Evolutionary conservation across 2,329 filamentous ascomycete species (phyloP).

Genomic region (Hyphodiscus sp.): DNA sequence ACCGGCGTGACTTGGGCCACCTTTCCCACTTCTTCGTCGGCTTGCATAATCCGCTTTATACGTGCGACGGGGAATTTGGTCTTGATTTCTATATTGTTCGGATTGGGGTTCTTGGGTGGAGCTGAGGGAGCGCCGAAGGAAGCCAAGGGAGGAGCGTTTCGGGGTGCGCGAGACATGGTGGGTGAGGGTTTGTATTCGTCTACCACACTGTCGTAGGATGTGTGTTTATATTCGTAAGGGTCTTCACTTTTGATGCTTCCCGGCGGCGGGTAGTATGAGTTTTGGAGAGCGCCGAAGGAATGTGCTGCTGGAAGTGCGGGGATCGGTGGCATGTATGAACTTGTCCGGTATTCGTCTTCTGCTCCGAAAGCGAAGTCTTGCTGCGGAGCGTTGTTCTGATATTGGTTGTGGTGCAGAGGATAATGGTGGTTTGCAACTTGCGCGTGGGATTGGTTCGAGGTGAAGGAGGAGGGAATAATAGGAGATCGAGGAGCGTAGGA

Average conservation of each 20-base stretch:
- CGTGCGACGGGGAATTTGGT: slow-evolving; percentile 96
- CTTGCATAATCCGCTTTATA: slow-evolving; percentile 99
- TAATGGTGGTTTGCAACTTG: background rate
- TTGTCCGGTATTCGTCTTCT: background rate
- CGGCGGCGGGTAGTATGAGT: slow-evolving; percentile 4
- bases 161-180: background rate
- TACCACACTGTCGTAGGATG: background rate
- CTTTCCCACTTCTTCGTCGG: slow-evolving; percentile 96
- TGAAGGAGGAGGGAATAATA: slow-evolving; percentile 19
- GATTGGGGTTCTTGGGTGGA: slow-evolving; percentile 35
- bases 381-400: slow-evolving; percentile 7
- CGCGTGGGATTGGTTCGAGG: background rate
- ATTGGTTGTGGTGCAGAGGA: slow-evolving; percentile 9
- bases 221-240: slow-evolving; percentile 1
- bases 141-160: background rate
- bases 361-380: slow-evolving; percentile 1
- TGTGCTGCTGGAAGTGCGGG: slow-evolving; percentile 23
- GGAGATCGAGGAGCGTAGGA: slow-evolving; percentile 26
- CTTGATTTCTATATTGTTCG: slow-evolving; percentile 60
- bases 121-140: background rate
- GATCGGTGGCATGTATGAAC: slow-evolving; percentile 25
- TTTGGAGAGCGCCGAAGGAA: slow-evolving; percentile 10
- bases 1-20: slow-evolving; percentile 96
- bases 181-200: background rate
- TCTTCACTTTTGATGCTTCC: slow-evolving; percentile 12